phyloP scores from a whole-genome alignment of 768 basidiomycete genomes.

The Boletus tylopilopsis region DNA sequence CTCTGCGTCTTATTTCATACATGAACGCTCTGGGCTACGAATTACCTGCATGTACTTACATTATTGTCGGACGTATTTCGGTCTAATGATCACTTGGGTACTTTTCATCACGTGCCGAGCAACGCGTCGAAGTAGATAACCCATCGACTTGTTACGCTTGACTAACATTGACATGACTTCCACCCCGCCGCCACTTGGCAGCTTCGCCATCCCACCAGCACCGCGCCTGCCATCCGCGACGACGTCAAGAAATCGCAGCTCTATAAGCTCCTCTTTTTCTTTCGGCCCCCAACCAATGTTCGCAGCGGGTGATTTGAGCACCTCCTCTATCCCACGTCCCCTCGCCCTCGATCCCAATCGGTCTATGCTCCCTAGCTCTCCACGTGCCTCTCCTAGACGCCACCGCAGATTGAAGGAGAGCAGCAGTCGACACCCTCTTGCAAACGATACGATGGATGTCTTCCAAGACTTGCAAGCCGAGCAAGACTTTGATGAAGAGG shows the following conservation, averaged over 20 bases:
- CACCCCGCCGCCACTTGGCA: constrained; percentile 48
- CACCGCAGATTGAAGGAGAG: constrained; percentile 54
- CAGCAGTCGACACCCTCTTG: constrained; percentile 62
- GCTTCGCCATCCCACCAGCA: constrained; percentile 43
- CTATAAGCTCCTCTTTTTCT: constrained; percentile 79
- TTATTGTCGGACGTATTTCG: not conserved
- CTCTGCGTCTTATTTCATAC: not conserved
- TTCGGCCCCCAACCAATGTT: constrained; percentile 77
- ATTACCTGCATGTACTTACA: constrained; percentile 2
- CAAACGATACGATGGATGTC: constrained; percentile 71
- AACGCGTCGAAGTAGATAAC: constrained; percentile 2
- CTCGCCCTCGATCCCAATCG: constrained; percentile 75
- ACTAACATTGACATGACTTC: constrained; percentile 25
- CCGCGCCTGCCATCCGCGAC: constrained; percentile 53
- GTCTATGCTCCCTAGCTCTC: constrained; percentile 72
- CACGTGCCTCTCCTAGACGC: constrained; percentile 62
- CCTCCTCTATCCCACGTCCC: constrained; percentile 51
- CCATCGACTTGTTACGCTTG: not conserved
- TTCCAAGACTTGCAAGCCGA: constrained; percentile 66
- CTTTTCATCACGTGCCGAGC: constrained; percentile 16
- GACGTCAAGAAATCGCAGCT: constrained; percentile 57
- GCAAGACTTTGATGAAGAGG: constrained; percentile 56
- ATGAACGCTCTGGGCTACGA: not conserved
- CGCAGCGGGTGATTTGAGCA: constrained; percentile 60
- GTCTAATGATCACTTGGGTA: not conserved